Evolutionary conservation across 345 rosid species (phyloP).

Genomic region (Euclidium syriacum): DNA sequence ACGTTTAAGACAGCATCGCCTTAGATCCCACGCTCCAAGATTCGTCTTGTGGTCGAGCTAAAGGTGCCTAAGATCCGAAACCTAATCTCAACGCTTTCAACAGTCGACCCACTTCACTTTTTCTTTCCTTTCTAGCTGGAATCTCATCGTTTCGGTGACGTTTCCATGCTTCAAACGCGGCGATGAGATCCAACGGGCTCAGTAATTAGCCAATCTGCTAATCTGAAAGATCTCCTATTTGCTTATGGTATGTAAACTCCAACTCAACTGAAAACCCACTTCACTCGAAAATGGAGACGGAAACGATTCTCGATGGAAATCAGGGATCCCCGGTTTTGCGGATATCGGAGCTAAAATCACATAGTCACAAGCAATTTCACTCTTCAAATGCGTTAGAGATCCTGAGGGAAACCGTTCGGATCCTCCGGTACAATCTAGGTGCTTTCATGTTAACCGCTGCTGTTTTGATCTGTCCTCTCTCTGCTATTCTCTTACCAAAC

Average conservation of each 20-base stretch:
- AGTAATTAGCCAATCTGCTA: conserved; percentile 1
- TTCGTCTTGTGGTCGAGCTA: neutral
- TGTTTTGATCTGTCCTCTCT: conserved; percentile 70
- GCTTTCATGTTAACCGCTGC: conserved; percentile 63
- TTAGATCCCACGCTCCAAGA: conserved; percentile 22
- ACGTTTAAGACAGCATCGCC: conserved; percentile 4
- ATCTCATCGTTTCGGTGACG: neutral
- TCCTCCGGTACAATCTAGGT: conserved; percentile 63
- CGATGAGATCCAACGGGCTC: too few species aligned
- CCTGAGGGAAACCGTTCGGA: conserved; percentile 73
- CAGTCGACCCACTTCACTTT: too few species aligned
- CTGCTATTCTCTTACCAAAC: conserved; percentile 61
- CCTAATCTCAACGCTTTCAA: neutral
- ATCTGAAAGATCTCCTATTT: conserved; percentile 11
- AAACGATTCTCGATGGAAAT: conserved; percentile 31
- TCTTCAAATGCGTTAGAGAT: conserved; percentile 75
- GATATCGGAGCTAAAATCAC: conserved; percentile 40
- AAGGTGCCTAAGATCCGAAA: conserved; percentile 6
- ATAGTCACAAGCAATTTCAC: conserved; percentile 39
- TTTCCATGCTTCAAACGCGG: neutral
- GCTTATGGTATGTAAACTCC: neutral
- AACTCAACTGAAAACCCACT: conserved; percentile 10
- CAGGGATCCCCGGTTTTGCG: conserved; percentile 35
- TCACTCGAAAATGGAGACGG: conserved; percentile 35
- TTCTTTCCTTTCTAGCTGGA: conserved; percentile 2